Base-by-base conservation (phyloP, 2,329 filamentous ascomycete genomes). In the Aspergillus sp. region DNA sequence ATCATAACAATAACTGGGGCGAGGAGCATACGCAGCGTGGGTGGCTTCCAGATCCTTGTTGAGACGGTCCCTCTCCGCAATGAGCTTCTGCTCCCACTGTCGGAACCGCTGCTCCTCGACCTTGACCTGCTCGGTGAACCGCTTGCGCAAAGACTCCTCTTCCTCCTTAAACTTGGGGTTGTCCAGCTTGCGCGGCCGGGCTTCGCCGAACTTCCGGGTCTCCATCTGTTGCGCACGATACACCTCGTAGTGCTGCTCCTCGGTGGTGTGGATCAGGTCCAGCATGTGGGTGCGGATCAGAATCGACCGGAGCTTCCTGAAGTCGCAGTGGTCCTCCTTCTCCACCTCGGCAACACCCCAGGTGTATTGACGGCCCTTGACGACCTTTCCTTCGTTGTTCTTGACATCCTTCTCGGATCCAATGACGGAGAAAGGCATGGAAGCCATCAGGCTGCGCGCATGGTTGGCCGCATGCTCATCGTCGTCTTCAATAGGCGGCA, bases 111-210 rank as follows among this genome's bases (percentile, higher is more conserved):
- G 86, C 71, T 98, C 91, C 73, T 98, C 93, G 57, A 98, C 84
- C 84, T 98, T 98, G 72, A 98, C 91, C 67, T 98, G 91, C 72
- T 98, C 91, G 51, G 91, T 98, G 70, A 98, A 98, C 52, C 93
- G 80, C 80, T 98, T 98, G 68, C 91, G 81, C 47, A 98, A 79
- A 42, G 85, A 84, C 74, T 98, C 91, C 62, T 98, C 91, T 68
- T 98, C 91, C 65, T 98, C 91, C 78, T 98, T 98, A 78, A 96
- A 98, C 74, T 98, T 98, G 69, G 91, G 91, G 74, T 98, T 98
- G 71, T 98, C 91, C 53, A 98, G 74, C 78, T 98, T 98, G 67
- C 89, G 77, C 51, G 91, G 91, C 48, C 89, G 80, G 39, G 88
- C 89, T 71, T 98, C 93, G 66, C 91, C 91, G 52, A 98, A 96